Percentiles rank a stretch among this genome's conserved stretches.
Conservation (phyloP, 495 filamentous ascomycete species). For the Penicillium canariense region DNA sequence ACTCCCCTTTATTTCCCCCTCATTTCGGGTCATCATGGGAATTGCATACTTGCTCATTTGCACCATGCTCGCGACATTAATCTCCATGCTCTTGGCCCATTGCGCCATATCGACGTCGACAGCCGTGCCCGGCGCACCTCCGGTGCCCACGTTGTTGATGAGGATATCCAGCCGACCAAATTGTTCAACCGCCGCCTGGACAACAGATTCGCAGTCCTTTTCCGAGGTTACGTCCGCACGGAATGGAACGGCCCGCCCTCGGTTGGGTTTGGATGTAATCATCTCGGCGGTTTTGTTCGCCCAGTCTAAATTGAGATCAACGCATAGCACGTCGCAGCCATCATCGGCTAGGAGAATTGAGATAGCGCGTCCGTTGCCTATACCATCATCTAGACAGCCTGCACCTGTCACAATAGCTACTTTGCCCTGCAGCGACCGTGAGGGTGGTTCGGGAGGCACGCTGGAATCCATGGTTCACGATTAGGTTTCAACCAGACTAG, state of each 20-base stretch:
- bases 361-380: slow-evolving; percentile 59
- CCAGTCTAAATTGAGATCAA: slow-evolving; percentile 47
- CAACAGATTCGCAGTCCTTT: slow-evolving; percentile 43
- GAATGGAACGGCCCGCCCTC: slow-evolving; percentile 35
- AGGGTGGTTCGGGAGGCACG: slow-evolving; percentile 24
- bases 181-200: slow-evolving; percentile 33
- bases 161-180: slow-evolving; percentile 56
- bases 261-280: slow-evolving; percentile 32
- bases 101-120: slow-evolving; percentile 52
- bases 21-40: slow-evolving; percentile 52
- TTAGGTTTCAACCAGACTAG: not conserved
- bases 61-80: slow-evolving; percentile 61
- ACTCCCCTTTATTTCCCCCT: slow-evolving; percentile 34
- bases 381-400: slow-evolving; percentile 49
- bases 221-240: slow-evolving; percentile 49
- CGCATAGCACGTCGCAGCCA: slow-evolving; percentile 52
- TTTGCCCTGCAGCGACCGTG: slow-evolving; percentile 37
- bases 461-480: slow-evolving; percentile 17
- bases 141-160: slow-evolving; percentile 57
- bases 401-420: slow-evolving; percentile 61
- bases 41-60: slow-evolving; percentile 55
- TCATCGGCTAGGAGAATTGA: slow-evolving; percentile 56
- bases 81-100: slow-evolving; percentile 51
- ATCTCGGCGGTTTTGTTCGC: slow-evolving; percentile 50
- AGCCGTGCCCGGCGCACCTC: slow-evolving; percentile 51